Evolutionary conservation across 768 basidiomycete species (phyloP).

Genomic region (Terana coerulea): DNA sequence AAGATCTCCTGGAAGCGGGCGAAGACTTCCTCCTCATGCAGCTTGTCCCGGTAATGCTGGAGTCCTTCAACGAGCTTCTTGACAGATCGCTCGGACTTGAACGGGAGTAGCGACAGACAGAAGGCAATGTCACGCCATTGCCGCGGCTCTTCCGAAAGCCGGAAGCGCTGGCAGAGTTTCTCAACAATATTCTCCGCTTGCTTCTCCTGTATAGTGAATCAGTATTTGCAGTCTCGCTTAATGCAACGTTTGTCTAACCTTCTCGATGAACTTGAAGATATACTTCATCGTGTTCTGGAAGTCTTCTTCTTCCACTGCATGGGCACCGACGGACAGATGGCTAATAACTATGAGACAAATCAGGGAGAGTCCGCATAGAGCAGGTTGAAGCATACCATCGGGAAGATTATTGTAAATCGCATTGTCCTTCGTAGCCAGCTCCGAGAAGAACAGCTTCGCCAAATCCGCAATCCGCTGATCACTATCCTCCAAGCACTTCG

Average conservation of each 20-base stretch:
- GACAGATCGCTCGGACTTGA: constrained; percentile 94
- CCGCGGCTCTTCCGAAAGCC: constrained; percentile 78
- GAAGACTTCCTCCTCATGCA: constrained; percentile 84
- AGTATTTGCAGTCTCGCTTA: not conserved
- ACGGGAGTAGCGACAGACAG: constrained; percentile 90
- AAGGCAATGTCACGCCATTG: constrained; percentile 99
- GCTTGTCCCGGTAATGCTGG: constrained; percentile 92
- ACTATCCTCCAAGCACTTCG: constrained; percentile 95
- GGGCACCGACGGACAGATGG: constrained; percentile 85
- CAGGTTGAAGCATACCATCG: constrained; percentile 56
- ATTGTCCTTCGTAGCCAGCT: constrained; percentile 95
- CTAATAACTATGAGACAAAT: constrained; percentile 67
- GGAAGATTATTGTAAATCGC: constrained; percentile 99
- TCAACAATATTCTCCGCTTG: constrained; percentile 98
- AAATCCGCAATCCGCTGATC: constrained; percentile 87
- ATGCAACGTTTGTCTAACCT: constrained; percentile 44
- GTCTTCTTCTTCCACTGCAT: constrained; percentile 87
- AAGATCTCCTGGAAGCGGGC: constrained; percentile 85
- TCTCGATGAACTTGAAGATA: constrained; percentile 96
- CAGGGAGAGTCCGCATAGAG: constrained; percentile 4
- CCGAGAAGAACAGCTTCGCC: constrained; percentile 97
- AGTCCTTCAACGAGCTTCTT: constrained; percentile 95
- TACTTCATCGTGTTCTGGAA: constrained; percentile 94
- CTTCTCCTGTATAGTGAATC: constrained; percentile 70
- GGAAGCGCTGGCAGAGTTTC: constrained; percentile 95